Percentiles rank a stretch among this genome's conserved stretches.
Evolutionary conservation across 257 asterid species (phyloP).

Genomic region (Ehretia macrophylla): DNA sequence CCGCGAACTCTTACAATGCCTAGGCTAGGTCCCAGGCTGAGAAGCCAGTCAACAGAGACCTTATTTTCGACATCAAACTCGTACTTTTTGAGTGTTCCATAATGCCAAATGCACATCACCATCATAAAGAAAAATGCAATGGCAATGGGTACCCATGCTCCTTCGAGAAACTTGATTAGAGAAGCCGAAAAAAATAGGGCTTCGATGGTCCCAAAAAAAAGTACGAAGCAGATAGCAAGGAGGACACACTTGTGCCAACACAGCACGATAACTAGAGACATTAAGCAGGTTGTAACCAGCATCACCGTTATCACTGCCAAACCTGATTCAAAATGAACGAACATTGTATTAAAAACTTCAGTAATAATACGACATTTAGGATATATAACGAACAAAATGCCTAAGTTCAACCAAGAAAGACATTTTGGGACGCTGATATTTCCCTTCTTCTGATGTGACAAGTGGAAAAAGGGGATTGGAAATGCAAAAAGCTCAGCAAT

Average conservation of each 20-base stretch:
- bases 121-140: slow-evolving; percentile 61
- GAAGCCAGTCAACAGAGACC: slow-evolving; percentile 90
- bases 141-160: slow-evolving; percentile 93
- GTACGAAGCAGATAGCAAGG: slow-evolving; percentile 60
- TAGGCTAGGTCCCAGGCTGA: slow-evolving; percentile 67
- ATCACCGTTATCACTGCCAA: slow-evolving; percentile 91
- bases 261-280: slow-evolving; percentile 81
- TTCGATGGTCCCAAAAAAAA: slow-evolving; percentile 75
- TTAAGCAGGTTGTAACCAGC: slow-evolving; percentile 94
- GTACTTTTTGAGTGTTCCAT: slow-evolving; percentile 71
- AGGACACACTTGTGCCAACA: slow-evolving; percentile 75
- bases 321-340: slow-evolving; percentile 37
- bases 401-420: neutral
- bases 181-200: slow-evolving; percentile 81
- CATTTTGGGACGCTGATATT: too few relatives aligned
- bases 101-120: slow-evolving; percentile 87
- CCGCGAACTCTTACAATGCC: slow-evolving; percentile 88
- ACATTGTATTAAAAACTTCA: neutral
- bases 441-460: too few relatives aligned
- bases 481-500: too few relatives aligned
- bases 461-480: too few relatives aligned
- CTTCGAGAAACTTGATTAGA: slow-evolving; percentile 73
- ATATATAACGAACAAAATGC: neutral
- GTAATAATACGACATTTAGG: neutral
- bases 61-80: slow-evolving; percentile 86